Evolutionary conservation across 441 rosid genomes (phyloP), one percentile per base, ranked within the genome.

Genomic region (Biscutella auriculata): DNA sequence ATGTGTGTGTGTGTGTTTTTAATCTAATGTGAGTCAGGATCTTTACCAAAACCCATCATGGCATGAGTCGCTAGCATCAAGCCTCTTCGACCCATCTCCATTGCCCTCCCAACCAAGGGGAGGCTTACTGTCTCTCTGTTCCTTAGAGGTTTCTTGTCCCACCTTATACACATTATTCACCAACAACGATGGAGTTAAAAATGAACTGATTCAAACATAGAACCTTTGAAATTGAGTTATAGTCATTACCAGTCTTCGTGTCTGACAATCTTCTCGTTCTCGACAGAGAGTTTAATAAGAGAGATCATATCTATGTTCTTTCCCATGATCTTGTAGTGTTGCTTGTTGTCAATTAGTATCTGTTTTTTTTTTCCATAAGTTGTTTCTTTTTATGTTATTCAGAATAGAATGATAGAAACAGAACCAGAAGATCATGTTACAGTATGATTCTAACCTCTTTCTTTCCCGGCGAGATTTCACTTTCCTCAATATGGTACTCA

Each of bases 31-130:
- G 43, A 14, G 5, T 65, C 30, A 6, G 81, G 86, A 66, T 90
- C 97, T 77, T 83, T 87, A 51, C 95, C 95, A 47, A 87, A 87
- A 32, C 89, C 76, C 97, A 85, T 90, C 81, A 87, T 67, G 57
- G 85, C 94, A 79, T 87, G 97, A 40, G 97, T 85, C 1, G 76
- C 91, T 51, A 87, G 55, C 97, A 90, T 84, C 6, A 85, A 85
- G 46, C 89, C 94, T 73, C 89, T 72, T 46, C 89, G 81, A 60
- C 76, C 62, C 25, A 66, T 65, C 77, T 90, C 92, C 75, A 77
- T 46, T 9, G 60, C 49, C 15, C 75, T 74, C 15, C 97, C 97
- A 7, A 77, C 73, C 43, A 80, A 21, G 2, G 94, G 79, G 29
- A 79, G 21, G 51, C 65, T 51, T 42, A 73, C 76, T 9, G 92